Percentiles rank a stretch among this genome's conserved stretches.
Conservation (phyloP, 2,329 filamentous ascomycete genomes). For the Penicillium sp. region DNA sequence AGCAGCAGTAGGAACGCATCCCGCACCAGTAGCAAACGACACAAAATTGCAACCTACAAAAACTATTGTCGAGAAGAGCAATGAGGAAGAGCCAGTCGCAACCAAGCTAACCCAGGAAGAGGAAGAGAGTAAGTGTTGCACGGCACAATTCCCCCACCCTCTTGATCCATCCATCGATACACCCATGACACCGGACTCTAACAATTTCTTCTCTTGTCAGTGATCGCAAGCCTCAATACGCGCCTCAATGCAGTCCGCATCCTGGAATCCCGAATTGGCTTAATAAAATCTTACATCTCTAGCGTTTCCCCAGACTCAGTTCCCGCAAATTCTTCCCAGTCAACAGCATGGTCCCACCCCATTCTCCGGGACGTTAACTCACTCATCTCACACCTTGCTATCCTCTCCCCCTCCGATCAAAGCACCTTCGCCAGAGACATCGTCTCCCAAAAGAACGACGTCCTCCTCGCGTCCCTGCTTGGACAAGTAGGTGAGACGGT, state of each 20-base stretch:
- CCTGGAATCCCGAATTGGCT: constrained; percentile 73
- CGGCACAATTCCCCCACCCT: neutral
- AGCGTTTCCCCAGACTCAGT: constrained; percentile 66
- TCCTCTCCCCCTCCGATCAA: constrained; percentile 71
- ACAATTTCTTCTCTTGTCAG: constrained; percentile 29
- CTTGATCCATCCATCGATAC: constrained; percentile 14
- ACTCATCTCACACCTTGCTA: constrained; percentile 76
- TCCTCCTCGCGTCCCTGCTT: constrained; percentile 74
- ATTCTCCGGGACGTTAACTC: constrained; percentile 87
- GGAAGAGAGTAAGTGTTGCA: constrained; percentile 56
- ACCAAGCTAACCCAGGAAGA: constrained; percentile 57
- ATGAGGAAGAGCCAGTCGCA: neutral
- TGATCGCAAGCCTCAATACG: constrained; percentile 70
- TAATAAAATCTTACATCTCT: constrained; percentile 75
- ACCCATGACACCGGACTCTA: neutral
- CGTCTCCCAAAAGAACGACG: constrained; percentile 78
- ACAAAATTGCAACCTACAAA: neutral
- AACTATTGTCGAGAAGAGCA: neutral
- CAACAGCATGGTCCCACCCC: constrained; percentile 62
- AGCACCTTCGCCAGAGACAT: constrained; percentile 69
- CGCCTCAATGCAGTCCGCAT: constrained; percentile 94
- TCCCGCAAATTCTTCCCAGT: constrained; percentile 51
- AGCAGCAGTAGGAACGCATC: constrained; percentile 53
- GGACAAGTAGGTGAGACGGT: constrained; percentile 73
- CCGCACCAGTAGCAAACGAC: constrained; percentile 23